Conservation (phyloP, 306 rosid species). For the Hippophae tibetana region DNA sequence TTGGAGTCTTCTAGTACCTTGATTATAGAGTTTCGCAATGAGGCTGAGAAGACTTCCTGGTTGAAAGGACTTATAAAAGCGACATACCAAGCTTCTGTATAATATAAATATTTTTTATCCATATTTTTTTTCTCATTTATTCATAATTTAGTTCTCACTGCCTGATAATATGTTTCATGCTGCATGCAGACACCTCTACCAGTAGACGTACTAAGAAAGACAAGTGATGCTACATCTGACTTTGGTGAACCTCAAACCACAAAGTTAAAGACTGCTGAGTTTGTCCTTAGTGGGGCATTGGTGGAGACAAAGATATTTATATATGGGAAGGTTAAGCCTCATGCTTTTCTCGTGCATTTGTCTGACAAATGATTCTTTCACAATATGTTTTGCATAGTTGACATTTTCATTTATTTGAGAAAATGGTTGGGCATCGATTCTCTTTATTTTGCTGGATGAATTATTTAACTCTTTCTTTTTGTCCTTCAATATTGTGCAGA, state of each 20-base stretch:
- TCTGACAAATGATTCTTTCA: neutral
- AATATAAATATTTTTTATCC: slow-evolving; percentile 8
- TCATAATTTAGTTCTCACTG: slow-evolving; percentile 10
- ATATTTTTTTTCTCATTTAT: slow-evolving; percentile 4
- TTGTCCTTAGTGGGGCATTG: slow-evolving; percentile 73
- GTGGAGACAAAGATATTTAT: slow-evolving; percentile 63
- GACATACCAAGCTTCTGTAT: slow-evolving; percentile 92
- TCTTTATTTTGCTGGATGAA: no score
- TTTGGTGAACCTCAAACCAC: slow-evolving; percentile 29
- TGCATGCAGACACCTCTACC: slow-evolving; percentile 58
- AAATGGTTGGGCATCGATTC: no score
- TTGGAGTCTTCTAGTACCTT: slow-evolving; percentile 88
- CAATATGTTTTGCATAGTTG: no score
- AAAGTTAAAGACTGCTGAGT: slow-evolving; percentile 52
- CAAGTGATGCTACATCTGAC: slow-evolving; percentile 29
- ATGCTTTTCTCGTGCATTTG: slow-evolving; percentile 11
- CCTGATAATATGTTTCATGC: slow-evolving; percentile 18
- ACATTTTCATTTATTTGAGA: no score
- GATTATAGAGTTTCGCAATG: slow-evolving; percentile 67
- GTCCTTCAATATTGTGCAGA: slow-evolving; percentile 34
- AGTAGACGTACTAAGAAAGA: slow-evolving; percentile 43
- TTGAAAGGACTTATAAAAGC: slow-evolving; percentile 74
- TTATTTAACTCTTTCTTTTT: no score
- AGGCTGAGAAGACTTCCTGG: slow-evolving; percentile 66
- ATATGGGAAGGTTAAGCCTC: slow-evolving; percentile 74